Conservation (phyloP, 192 early-diverging fungal genomes). For the Backusella tarrabulga region DNA sequence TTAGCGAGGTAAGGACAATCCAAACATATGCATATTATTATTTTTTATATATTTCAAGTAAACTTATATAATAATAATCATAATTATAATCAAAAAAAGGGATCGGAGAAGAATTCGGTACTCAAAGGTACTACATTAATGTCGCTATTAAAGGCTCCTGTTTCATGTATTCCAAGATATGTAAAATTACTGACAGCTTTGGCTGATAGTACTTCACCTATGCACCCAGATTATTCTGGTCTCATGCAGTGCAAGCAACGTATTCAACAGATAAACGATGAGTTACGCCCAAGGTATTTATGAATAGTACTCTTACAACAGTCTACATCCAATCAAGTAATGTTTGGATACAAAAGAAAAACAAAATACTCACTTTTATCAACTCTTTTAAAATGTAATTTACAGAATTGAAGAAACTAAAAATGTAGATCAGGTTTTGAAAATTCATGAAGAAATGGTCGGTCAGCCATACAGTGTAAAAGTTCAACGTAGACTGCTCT, state of each 20-base stretch:
- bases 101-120: conserved; percentile 15
- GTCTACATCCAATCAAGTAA: not conserved
- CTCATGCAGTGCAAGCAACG: conserved; percentile 20
- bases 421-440: conserved; percentile 25
- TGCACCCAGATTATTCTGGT: conserved; percentile 36
- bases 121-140: conserved; percentile 20
- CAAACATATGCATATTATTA: too few relatives aligned
- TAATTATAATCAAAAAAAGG: conserved; percentile 9
- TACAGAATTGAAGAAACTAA: conserved; percentile 16
- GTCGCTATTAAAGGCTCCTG: conserved; percentile 22
- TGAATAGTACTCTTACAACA: not conserved
- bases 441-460: conserved; percentile 14
- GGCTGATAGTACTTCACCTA: conserved; percentile 17
- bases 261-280: conserved; percentile 8
- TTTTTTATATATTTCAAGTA: not conserved
- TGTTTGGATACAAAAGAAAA: not conserved
- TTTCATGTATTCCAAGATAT: conserved; percentile 18
- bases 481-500: conserved; percentile 16
- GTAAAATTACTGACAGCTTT: conserved; percentile 11
- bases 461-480: conserved; percentile 21
- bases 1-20: conserved; percentile 25
- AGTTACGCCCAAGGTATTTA: conserved; percentile 20
- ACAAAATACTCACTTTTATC: not conserved
- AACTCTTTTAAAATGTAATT: not conserved
- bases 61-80: not conserved